Base-by-base conservation (phyloP, 768 basidiomycete species). In the Lactarius psammicola region DNA sequence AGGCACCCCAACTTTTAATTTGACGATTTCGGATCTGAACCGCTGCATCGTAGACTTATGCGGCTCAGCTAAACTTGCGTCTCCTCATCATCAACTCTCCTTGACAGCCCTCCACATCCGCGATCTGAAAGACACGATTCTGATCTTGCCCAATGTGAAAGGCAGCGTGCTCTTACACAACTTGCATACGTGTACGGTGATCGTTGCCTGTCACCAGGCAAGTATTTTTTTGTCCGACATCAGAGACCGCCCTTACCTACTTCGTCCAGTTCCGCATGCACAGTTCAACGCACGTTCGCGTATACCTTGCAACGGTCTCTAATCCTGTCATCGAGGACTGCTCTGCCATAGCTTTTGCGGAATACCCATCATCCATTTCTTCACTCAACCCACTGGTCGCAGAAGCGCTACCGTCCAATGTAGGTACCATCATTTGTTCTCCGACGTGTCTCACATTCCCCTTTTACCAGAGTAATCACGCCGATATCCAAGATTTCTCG, bases 301-400 rank as follows among this genome's bases (percentile, higher is more conserved):
- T 94, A 2, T 87, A 89, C 70, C 80, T 95, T 2, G 78, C 83
- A 6, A 84, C 87, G 13, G 72, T 77, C 4, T 92, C 92, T 4
- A 85, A 87, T 54, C 93, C 94, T 1, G 81, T 93, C 74, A 92
- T 95, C 53, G 94, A 96, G 72, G 80, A 88, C 67, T 94, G 87
- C 70, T 77, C 77, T 0, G 69, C 71, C 0, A 83, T 95, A 55
- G 78, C 81, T 7, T 94, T 96, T 70, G 78, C 84, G 3, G 68
- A 73, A 1, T 95, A 92, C 74, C 90, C 92, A 0, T 56, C 66
- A 1, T 65, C 59, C 18, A 66, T 81, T 7, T 63, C 72, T n/a
- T 63, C 69, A 9, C 57, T 15, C 31, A 54, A 42, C 5, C 31
- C 56, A 34, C 33, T 57, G 13, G 13, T 54, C 31, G 17, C 31